phyloP scores from a whole-genome alignment of 2,329 filamentous ascomycete genomes.

The Cordyceps sp. region DNA sequence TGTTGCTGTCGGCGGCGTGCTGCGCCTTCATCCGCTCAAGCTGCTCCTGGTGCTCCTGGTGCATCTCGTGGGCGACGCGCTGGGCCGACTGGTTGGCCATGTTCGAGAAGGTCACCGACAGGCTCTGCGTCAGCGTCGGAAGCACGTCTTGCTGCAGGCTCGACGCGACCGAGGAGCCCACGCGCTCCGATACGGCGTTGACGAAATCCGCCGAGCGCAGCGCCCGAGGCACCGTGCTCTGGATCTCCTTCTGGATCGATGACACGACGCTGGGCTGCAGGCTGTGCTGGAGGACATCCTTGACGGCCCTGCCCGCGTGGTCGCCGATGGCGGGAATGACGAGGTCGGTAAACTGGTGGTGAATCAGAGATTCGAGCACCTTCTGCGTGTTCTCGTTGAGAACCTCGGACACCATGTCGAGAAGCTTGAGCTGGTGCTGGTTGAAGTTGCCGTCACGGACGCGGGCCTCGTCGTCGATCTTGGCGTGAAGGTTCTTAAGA shows the following conservation, averaged over 20 bases:
- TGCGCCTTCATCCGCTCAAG: constrained; percentile 34
- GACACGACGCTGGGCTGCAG: constrained; percentile 51
- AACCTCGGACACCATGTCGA: constrained; percentile 41
- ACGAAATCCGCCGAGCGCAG: constrained; percentile 60
- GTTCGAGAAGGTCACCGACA: constrained; percentile 50
- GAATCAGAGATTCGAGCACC: constrained; percentile 61
- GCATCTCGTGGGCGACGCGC: constrained; percentile 50
- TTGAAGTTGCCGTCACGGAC: constrained; percentile 34
- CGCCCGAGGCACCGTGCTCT: constrained; percentile 51
- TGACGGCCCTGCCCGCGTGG: constrained; percentile 49
- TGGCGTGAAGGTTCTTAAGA: constrained; percentile 44
- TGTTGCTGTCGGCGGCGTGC: constrained; percentile 33
- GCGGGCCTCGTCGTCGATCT: constrained; percentile 46
- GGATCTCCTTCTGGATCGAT: constrained; percentile 56
- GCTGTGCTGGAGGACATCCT: constrained; percentile 53
- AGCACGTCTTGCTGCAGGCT: constrained; percentile 56
- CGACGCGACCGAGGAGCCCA: constrained; percentile 48
- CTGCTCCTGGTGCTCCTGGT: constrained; percentile 39
- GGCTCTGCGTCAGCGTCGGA: constrained; percentile 39
- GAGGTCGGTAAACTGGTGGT: constrained; percentile 54
- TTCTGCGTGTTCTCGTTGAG: constrained; percentile 50
- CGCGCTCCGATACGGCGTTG: constrained; percentile 50
- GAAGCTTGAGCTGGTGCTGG: constrained; percentile 33
- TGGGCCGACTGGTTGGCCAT: constrained; percentile 50
- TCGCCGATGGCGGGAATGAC: constrained; percentile 62